These are phyloP conservation scores for Trichoderma harzianum DNA, from an alignment of 2,329 filamentous ascomycete species.

Conservation along the genomic window DNA sequence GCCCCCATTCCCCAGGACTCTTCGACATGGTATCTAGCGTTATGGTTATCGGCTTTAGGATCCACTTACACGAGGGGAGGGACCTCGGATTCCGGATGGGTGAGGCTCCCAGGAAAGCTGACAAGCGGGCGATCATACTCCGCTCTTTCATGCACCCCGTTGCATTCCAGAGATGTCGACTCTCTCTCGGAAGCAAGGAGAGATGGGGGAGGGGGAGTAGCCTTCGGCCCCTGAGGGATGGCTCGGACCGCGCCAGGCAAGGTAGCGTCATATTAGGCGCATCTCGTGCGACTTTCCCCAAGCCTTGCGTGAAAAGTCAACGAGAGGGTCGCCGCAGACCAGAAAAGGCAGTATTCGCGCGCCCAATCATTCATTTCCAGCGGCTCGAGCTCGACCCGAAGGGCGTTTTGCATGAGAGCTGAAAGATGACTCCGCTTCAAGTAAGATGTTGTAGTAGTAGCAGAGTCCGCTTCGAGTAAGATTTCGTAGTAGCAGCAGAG, in stretches of 20 bases:
- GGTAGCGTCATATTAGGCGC: background rate
- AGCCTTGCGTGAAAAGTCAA: background rate
- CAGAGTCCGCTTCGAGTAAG: background rate
- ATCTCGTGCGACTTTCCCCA: background rate
- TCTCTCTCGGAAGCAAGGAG: background rate
- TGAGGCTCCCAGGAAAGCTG: conserved; percentile 6
- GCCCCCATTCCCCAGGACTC: background rate
- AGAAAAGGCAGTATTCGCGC: background rate
- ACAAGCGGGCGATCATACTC: conserved; percentile 8
- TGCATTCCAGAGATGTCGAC: background rate
- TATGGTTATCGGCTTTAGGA: background rate
- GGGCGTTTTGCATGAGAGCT: background rate
- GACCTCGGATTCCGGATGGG: background rate
- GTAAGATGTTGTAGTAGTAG: background rate
- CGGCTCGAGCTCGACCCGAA: background rate
- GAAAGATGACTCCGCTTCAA: background rate
- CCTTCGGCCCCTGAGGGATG: background rate
- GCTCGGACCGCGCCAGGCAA: background rate
- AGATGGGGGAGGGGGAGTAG: background rate
- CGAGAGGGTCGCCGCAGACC: background rate
- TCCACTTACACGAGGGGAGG: background rate
- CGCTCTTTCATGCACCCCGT: conserved; percentile 3
- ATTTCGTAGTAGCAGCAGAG: background rate
- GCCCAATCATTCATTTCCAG: background rate
- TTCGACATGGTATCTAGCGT: background rate